A percentile compares a stretch with the other conserved stretches of the same genome.
phyloP scores from a whole-genome alignment of 2,329 filamentous ascomycete genomes.

The Basipetospora chlamydospora region DNA sequence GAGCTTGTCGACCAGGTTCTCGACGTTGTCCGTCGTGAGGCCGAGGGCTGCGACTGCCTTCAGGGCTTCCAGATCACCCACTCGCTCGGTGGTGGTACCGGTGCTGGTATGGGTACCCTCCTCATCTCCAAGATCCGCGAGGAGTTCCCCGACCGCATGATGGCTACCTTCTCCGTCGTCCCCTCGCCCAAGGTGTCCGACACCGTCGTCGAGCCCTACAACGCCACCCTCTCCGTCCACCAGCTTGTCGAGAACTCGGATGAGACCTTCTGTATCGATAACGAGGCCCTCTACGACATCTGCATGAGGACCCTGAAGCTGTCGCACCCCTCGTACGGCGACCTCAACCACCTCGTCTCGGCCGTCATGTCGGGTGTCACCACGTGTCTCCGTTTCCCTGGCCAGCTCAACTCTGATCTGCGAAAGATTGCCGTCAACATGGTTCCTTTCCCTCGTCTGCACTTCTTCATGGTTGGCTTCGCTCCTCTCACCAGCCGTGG shows the following conservation, averaged over 20 bases:
- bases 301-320: conserved; percentile 99
- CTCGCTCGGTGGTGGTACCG: conserved; percentile 98
- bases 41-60: conserved; percentile 97
- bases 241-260: conserved; percentile 99
- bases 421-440: conserved; percentile 99
- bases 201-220: conserved; percentile 99
- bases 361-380: conserved; percentile 99
- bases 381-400: conserved; percentile 96
- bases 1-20: conserved; percentile 97
- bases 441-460: conserved; percentile 98
- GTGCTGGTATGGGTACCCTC: conserved; percentile 99
- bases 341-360: conserved; percentile 98
- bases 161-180: conserved; percentile 98
- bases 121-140: conserved; percentile 99
- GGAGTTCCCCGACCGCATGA: conserved; percentile 99
- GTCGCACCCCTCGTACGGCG: conserved; percentile 93
- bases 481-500: conserved; percentile 81
- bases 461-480: conserved; percentile 99
- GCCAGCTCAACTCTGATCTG: conserved; percentile 98
- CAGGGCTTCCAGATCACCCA: conserved; percentile 99
- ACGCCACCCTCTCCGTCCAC: conserved; percentile 96
- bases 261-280: conserved; percentile 99
- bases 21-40: conserved; percentile 96
- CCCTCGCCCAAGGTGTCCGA: conserved; percentile 99
- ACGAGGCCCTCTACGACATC: conserved; percentile 99